phyloP scores from a whole-genome alignment of 2,329 filamentous ascomycete species.

The Huntiella savannae region DNA sequence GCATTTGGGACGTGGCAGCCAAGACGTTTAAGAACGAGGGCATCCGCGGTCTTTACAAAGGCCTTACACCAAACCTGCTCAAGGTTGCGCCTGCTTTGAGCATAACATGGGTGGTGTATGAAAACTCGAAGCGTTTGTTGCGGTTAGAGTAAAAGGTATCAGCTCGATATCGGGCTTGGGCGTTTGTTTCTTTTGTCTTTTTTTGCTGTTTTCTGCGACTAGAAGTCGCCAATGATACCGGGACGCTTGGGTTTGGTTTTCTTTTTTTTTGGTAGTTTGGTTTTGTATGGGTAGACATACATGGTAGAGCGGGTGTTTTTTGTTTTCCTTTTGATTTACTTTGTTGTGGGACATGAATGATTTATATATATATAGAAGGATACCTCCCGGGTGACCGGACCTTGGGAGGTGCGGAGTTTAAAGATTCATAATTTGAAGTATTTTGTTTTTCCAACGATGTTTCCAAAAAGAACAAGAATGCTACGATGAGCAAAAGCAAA shows the following conservation, averaged over 20 bases:
- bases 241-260: constrained; percentile 2
- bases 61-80: constrained; percentile 80
- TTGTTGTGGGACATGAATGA: not conserved
- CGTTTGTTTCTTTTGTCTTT: constrained; percentile 23
- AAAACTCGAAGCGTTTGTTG: constrained; percentile 65
- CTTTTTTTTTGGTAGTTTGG: not conserved
- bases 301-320: not conserved
- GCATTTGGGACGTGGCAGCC: constrained; percentile 72
- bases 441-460: not conserved
- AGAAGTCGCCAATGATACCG: not conserved
- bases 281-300: not conserved
- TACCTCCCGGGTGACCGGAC: too few species aligned
- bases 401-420: too few species aligned
- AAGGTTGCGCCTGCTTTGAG: constrained; percentile 93
- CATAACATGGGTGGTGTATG: constrained; percentile 87
- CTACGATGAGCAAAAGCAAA: not conserved
- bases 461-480: not conserved
- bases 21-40: constrained; percentile 76
- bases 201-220: constrained; percentile 31
- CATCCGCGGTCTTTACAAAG: constrained; percentile 74
- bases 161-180: constrained; percentile 15
- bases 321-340: constrained; percentile 1
- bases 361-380: too few species aligned
- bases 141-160: constrained; percentile 24
- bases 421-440: not conserved